Conservation (phyloP, 2,329 filamentous ascomycete species). For the Pyrenophora graminea region DNA sequence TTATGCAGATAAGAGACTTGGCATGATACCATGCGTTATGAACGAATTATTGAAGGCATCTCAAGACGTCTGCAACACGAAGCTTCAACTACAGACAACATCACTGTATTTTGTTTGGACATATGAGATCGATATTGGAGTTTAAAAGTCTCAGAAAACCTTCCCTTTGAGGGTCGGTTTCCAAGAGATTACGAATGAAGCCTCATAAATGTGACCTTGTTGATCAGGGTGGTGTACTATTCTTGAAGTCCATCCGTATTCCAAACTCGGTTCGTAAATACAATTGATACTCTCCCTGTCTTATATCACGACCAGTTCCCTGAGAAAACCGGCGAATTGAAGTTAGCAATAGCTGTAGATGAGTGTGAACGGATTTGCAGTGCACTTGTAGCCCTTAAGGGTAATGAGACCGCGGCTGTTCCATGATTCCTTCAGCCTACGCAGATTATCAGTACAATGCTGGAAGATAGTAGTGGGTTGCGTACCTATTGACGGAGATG, state of each 20-base stretch:
- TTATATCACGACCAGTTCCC: not conserved
- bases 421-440: not conserved
- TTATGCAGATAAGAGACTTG: slow-evolving; percentile 2
- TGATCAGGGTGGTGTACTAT: too few species aligned
- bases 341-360: not conserved
- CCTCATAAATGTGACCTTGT: too few species aligned
- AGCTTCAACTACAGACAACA: too few species aligned
- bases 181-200: too few species aligned
- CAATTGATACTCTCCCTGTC: not conserved
- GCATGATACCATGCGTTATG: slow-evolving; percentile 11
- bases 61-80: too few species aligned
- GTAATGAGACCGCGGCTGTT: not conserved
- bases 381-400: not conserved
- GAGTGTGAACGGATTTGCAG: not conserved
- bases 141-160: too few species aligned
- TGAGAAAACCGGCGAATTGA: not conserved
- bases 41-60: not conserved
- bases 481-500: not conserved
- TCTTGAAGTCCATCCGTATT: too few species aligned
- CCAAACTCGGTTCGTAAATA: too few species aligned
- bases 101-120: too few species aligned
- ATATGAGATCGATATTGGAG: too few species aligned
- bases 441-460: not conserved
- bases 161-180: too few species aligned
- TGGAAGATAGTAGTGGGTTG: not conserved